Evolutionary conservation across 2,329 filamentous ascomycete genomes (phyloP), one percentile per base, ranked within the genome.

Genomic region (Emericellopsis atlantica): DNA sequence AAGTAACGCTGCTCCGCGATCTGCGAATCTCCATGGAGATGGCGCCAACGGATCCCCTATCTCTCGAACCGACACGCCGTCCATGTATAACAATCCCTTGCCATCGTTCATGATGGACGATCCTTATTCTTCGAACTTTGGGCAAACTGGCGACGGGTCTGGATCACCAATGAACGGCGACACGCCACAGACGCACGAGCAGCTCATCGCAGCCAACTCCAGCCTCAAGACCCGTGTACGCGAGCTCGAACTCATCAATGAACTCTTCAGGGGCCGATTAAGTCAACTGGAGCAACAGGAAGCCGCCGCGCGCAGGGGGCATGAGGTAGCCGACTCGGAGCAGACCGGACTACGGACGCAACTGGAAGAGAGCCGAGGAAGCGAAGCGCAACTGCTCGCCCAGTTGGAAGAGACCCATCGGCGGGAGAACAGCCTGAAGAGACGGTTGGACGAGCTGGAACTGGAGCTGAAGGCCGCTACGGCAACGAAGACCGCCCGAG

Each of bases 171-270:
- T 70, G 47, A 75, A 70, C 46, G 72, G 67, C 41, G 73, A 81
- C 22, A 69, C 76, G 11, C 77, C 84, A 1, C 82, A 87, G 54
- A 82, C 81, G 4, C 87, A 86, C 57, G 85, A 95, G 54, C 80
- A 84, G 45, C 73, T 94, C 21, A 68, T 87, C 40, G 81, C 82
- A 2, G 76, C 81, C 46, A 95, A 94, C 58, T 84, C 84, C 5
- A 82, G 80, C 39, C 70, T 96, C n/a, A 94, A 93, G 65, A 98
- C 92, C 1, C 81, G 92, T 34, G 90, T 98, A 29, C 92, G 82
- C 51, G 92, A 98, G 60, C 73, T 98, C 21, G 92, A 98, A 57
- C 76, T 98, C 40, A 95, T 98, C 67, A 95, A 89, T 53, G 83
- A 84, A 54, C 68, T 89, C 36, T 88, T 87, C 59, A 72, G 81